Conservation (phyloP, 441 rosid genomes). For the Populus trichocarpa region DNA sequence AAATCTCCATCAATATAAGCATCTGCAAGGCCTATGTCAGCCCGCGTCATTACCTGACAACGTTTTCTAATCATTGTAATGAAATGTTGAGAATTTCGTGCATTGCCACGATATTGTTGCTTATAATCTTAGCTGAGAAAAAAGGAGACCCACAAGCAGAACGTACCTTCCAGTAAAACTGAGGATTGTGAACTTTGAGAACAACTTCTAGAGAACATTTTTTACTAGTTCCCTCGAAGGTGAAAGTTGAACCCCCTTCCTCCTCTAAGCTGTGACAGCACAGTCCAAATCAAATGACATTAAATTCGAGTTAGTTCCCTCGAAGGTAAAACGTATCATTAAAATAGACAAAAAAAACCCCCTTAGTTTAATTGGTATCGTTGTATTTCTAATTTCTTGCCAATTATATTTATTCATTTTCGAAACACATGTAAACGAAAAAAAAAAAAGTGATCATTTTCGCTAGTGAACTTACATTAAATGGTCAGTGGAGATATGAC, state of each 20-base stretch:
- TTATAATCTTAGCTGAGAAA: too few species aligned
- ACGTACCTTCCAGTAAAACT: slow-evolving; percentile 88
- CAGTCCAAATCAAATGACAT: too few species aligned
- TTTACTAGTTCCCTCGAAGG: slow-evolving; percentile 44
- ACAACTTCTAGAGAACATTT: slow-evolving; percentile 35
- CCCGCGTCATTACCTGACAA: slow-evolving; percentile 70
- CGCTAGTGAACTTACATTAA: slow-evolving; percentile 53
- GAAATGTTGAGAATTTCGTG: too few species aligned
- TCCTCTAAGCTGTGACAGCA: slow-evolving; percentile 52
- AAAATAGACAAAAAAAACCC: too few species aligned
- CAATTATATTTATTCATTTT: background rate
- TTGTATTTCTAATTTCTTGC: too few species aligned
- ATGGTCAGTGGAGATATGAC: slow-evolving; percentile 57
- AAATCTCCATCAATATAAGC: slow-evolving; percentile 76
- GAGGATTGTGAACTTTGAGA: slow-evolving; percentile 67
- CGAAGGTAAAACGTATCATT: too few species aligned
- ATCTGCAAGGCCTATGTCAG: slow-evolving; percentile 91
- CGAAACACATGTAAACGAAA: background rate
- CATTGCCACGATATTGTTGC: too few species aligned
- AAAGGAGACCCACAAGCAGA: background rate
- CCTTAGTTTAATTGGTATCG: too few species aligned
- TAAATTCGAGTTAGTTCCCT: too few species aligned
- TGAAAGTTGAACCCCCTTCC: slow-evolving; percentile 72
- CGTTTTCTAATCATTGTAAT: background rate
- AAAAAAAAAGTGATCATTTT: slow-evolving; percentile 1